Conservation (phyloP, 371 early-diverging fungal genomes). For the Mucor irregularis region DNA sequence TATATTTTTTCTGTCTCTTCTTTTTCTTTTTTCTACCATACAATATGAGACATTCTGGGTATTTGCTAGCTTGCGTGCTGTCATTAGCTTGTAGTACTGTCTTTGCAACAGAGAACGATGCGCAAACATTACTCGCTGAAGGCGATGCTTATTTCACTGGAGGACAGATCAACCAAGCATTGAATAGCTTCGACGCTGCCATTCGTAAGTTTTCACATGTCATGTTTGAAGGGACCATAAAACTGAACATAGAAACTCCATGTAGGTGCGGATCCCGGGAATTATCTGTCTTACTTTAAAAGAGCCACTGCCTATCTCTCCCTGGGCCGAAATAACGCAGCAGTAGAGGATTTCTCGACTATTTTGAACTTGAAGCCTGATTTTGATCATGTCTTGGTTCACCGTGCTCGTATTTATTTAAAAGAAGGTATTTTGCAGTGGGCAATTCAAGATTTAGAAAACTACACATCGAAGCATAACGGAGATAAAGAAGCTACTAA, state of each 20-base stretch:
- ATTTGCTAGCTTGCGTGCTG: constrained; percentile 35
- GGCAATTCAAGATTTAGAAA: constrained; percentile 55
- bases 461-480: background rate
- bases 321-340: constrained; percentile 70
- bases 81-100: constrained; percentile 28
- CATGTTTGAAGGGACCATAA: background rate
- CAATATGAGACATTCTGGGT: constrained; percentile 18
- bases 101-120: constrained; percentile 44
- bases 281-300: constrained; percentile 81
- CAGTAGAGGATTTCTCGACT: constrained; percentile 77
- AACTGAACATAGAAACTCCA: background rate
- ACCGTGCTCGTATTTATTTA: constrained; percentile 77
- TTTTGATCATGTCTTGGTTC: constrained; percentile 78
- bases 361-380: constrained; percentile 85
- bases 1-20: constrained; percentile 66
- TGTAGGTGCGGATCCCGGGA: constrained; percentile 67
- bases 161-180: constrained; percentile 66
- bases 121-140: constrained; percentile 58
- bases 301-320: constrained; percentile 84
- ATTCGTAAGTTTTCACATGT: constrained; percentile 62
- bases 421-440: constrained; percentile 70
- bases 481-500: constrained; percentile 43
- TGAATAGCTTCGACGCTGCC: constrained; percentile 70
- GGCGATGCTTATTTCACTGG: constrained; percentile 57
- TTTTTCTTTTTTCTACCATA: constrained; percentile 64